Conservation (phyloP, 108 stramenopile species). For the Hondaea fermentalgiana region DNA sequence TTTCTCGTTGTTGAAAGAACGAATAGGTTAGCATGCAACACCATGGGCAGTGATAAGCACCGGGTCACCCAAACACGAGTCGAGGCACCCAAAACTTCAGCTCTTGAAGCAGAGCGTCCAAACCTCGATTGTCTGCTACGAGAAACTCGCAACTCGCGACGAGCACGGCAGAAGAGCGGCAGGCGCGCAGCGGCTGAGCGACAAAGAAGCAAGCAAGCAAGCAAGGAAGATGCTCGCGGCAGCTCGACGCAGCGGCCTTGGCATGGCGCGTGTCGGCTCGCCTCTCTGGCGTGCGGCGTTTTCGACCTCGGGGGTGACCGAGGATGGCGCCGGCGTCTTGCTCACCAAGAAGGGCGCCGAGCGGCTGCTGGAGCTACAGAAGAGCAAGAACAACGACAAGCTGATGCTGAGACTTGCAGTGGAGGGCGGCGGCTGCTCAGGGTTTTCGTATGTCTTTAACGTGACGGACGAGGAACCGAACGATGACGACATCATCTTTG, state of each 20-base stretch:
- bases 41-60: too few relatives aligned
- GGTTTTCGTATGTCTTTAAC: conserved; percentile 44
- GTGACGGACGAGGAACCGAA: conserved; percentile 29
- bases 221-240: neutral
- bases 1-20: too few relatives aligned
- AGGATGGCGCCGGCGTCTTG: neutral
- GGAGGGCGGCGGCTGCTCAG: conserved; percentile 55
- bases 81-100: too few relatives aligned
- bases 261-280: neutral
- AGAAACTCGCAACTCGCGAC: too few relatives aligned
- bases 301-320: neutral
- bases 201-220: neutral
- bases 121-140: too few relatives aligned
- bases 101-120: too few relatives aligned
- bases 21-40: too few relatives aligned
- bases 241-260: neutral
- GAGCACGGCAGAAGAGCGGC: too few relatives aligned
- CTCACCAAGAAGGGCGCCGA: conserved; percentile 13
- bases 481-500: conserved; percentile 20
- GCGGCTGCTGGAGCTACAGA: conserved; percentile 40
- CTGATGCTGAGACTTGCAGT: conserved; percentile 40
- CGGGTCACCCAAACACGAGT: too few relatives aligned
- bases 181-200: too few relatives aligned
- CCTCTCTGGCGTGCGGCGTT: neutral
- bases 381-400: conserved; percentile 25